Conservation (phyloP, 345 rosid species). For the Hibiscus syriacus region DNA sequence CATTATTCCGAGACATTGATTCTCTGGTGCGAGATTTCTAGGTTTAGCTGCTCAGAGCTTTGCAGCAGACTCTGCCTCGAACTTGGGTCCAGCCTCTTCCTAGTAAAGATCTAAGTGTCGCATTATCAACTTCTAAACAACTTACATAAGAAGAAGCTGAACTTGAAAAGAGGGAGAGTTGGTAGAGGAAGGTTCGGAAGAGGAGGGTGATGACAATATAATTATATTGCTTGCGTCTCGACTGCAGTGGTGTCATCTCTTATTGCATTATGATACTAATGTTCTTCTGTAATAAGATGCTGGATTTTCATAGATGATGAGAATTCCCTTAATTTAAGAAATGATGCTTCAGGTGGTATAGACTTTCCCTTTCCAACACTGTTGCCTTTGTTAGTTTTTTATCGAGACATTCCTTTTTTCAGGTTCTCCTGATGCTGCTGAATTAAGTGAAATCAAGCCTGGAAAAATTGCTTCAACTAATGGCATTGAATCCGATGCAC, state of each 20-base stretch:
- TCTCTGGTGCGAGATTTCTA: slow-evolving; percentile 23
- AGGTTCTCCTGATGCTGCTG: slow-evolving; percentile 53
- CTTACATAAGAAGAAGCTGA: background rate
- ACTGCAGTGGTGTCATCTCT: slow-evolving; percentile 66
- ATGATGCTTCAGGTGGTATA: slow-evolving; percentile 59
- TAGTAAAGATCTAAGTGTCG: slow-evolving; percentile 14
- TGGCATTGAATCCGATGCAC: slow-evolving; percentile 25
- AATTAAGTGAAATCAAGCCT: slow-evolving; percentile 41
- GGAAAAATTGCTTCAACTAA: slow-evolving; percentile 34
- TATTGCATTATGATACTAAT: slow-evolving; percentile 66
- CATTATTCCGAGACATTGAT: slow-evolving; percentile 25
- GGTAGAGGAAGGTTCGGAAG: background rate
- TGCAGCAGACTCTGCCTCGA: slow-evolving; percentile 25
- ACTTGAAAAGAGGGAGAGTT: background rate
- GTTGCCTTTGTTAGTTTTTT: slow-evolving; percentile 6
- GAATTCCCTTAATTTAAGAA: slow-evolving; percentile 79
- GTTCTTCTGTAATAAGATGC: slow-evolving; percentile 47
- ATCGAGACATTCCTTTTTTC: slow-evolving; percentile 16
- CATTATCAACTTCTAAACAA: slow-evolving; percentile 10
- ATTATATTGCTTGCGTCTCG: slow-evolving; percentile 57
- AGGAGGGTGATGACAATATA: too few species aligned
- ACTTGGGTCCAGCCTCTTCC: slow-evolving; percentile 8
- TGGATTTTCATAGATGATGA: slow-evolving; percentile 57
- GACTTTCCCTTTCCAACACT: slow-evolving; percentile 1
- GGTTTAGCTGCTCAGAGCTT: slow-evolving; percentile 28